Evolutionary conservation across 2,329 filamentous ascomycete genomes (phyloP).

Genomic region (Trichoderma sp.): DNA sequence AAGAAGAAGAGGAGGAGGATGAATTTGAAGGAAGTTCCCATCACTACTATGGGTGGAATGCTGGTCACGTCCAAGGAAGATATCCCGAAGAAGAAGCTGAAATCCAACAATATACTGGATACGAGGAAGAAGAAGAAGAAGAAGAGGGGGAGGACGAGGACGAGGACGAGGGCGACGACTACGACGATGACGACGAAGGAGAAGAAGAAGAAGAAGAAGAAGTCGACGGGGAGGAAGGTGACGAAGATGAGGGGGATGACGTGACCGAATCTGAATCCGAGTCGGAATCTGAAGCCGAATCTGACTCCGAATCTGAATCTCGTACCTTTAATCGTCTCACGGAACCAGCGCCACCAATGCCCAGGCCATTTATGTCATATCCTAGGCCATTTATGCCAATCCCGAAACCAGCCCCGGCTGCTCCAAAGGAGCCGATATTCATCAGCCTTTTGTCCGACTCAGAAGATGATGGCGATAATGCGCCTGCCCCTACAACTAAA

Average conservation of each 20-base stretch:
- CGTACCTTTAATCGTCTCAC: constrained; percentile 13
- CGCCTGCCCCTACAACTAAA: background rate
- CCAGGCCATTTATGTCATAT: constrained; percentile 7
- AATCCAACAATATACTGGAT: background rate
- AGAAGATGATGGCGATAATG: constrained; percentile 40
- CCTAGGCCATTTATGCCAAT: constrained; percentile 4
- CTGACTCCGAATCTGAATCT: constrained; percentile 25
- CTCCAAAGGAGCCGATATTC: constrained; percentile 38
- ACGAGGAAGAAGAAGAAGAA: background rate
- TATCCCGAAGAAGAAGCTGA: background rate
- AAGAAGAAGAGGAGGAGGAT: background rate
- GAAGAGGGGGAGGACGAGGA: background rate
- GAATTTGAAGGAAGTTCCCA: background rate
- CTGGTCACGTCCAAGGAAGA: background rate
- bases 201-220: background rate
- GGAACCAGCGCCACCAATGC: background rate
- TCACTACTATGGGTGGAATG: constrained; percentile 1
- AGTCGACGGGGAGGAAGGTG: background rate
- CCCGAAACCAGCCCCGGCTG: constrained; percentile 17
- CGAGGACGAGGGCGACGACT: background rate
- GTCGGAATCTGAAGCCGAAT: constrained; percentile 29
- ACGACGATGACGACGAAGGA: background rate
- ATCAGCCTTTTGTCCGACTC: constrained; percentile 48
- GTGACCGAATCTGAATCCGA: constrained; percentile 28
- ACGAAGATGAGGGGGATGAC: background rate